These are phyloP conservation scores for Oldenlandia corymbosa DNA, from an alignment of 257 asterid species.

Conservation along the genomic window DNA sequence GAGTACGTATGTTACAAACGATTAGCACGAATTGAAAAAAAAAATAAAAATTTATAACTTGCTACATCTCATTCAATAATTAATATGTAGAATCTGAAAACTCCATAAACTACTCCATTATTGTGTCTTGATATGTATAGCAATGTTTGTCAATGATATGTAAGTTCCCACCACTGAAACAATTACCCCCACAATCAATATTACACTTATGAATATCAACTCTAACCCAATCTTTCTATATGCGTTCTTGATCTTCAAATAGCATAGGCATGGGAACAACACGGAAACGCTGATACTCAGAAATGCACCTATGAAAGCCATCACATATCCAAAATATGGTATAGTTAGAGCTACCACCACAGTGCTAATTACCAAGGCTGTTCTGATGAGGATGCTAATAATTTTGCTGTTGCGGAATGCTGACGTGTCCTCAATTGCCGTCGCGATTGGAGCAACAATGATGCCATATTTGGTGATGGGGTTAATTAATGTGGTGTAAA, in stretches of 20 bases:
- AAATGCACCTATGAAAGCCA: constrained; percentile 50
- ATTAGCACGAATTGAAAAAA: too few relatives aligned
- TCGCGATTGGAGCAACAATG: constrained; percentile 19
- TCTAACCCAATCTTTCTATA: constrained; percentile 19
- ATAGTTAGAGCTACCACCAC: constrained; percentile 16
- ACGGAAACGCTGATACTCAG: constrained; percentile 27
- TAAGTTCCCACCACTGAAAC: constrained; percentile 35
- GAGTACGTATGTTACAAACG: too few relatives aligned
- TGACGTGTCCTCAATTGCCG: constrained; percentile 15
- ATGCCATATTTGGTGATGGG: constrained; percentile 46
- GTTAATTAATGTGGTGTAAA: constrained; percentile 37
- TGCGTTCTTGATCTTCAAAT: constrained; percentile 35
- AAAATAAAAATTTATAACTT: too few relatives aligned
- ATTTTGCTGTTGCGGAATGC: background rate
- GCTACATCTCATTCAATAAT: too few relatives aligned
- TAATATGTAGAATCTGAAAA: too few relatives aligned
- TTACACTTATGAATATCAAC: constrained; percentile 18
- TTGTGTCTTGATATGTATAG: background rate
- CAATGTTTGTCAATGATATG: constrained; percentile 30
- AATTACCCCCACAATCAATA: constrained; percentile 28
- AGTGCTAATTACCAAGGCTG: constrained; percentile 16
- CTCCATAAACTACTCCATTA: too few relatives aligned
- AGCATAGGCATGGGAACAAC: constrained; percentile 48
- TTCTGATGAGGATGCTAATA: constrained; percentile 14
- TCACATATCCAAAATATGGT: constrained; percentile 35